Base-by-base conservation (phyloP, 2,329 filamentous ascomycete species). In the Fonsecaea erecta region DNA sequence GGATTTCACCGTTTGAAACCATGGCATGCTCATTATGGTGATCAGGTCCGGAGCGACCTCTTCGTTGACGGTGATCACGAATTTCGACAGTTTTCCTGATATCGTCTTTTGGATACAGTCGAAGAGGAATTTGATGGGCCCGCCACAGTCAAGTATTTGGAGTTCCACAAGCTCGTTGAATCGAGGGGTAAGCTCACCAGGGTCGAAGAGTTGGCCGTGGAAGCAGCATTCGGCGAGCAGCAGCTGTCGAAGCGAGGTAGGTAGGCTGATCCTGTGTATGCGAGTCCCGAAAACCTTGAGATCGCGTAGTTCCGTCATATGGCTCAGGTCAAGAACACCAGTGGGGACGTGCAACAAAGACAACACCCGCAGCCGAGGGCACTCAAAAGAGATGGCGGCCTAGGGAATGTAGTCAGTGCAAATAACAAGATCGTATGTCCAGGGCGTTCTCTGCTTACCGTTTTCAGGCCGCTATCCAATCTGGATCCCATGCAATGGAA, bases 1-100 rank as follows among this genome's bases (percentile, higher is more conserved):
- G 24, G 12, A 52, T 34, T 57, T 63, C 12, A 68, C 4, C 3
- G 48, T 54, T 18, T 32, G 40, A 52, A 62, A 35, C 48, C 53
- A 66, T 3, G 48, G 56, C 16, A 24, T 37, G 18, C 55, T 28
- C 28, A 62, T 26, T 8, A 63, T 37, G 8, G 5, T 43, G 12
- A 12, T n/a, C 16, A 58, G 14, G 35, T 58, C 16, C 12, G 5
- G 32, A 21, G 30, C 18, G 7, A 16, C 9, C 9, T 26, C 2
- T 16, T 53, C 52, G 26, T 21, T 34, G 52, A 14, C 26, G 12
- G 26, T 53, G 26, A 53, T 16, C 26, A 16, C n/a, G 11, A 14
- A 53, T 32, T 30, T 32, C 24, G 12, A 32, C 28, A 53, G 14
- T 3, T 30, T 34, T 11, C 52, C 52, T 9, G 52, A 28, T 18